These are phyloP conservation scores for Hortiboletus flavorubellus DNA, from an alignment of 768 basidiomycete genomes.

Conservation along the genomic window DNA sequence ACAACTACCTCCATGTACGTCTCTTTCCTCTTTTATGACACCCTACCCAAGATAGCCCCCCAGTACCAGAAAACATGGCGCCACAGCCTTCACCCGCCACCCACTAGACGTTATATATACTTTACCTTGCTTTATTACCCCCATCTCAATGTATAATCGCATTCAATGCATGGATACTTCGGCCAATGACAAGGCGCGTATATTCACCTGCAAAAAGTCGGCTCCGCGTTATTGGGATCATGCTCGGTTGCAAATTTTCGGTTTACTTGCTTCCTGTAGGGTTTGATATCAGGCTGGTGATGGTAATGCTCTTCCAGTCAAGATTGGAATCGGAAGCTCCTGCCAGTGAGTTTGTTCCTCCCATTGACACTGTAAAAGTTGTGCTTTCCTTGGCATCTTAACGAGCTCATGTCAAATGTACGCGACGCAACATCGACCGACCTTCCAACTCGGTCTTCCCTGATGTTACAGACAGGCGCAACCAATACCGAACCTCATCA, in stretches of 20 bases:
- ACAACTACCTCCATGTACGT: constrained; percentile 75
- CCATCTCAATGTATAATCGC: constrained; percentile 37
- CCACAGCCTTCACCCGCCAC: constrained; percentile 44
- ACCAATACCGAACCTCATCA: background rate
- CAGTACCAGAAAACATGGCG: constrained; percentile 57
- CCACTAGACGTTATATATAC: constrained; percentile 47
- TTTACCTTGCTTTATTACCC: constrained; percentile 31
- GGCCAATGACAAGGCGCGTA: constrained; percentile 27
- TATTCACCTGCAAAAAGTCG: background rate
- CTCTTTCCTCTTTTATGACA: background rate
- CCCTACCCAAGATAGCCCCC: constrained; percentile 5
- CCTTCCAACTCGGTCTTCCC: constrained; percentile 12
- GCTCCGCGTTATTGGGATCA: background rate
- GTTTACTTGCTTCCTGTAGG: background rate
- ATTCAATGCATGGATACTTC: constrained; percentile 32
- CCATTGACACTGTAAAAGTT: background rate
- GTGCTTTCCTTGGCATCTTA: background rate
- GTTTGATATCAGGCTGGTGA: constrained; percentile 13
- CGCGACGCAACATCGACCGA: constrained; percentile 14
- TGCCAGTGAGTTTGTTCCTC: background rate
- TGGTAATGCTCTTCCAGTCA: background rate
- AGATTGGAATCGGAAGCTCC: constrained; percentile 5
- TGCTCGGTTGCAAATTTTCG: background rate
- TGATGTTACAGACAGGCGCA: constrained; percentile 9
- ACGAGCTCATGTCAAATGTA: constrained; percentile 16